Evolutionary conservation across 768 basidiomycete species (phyloP).

Genomic region (Lactarius hatsudake): DNA sequence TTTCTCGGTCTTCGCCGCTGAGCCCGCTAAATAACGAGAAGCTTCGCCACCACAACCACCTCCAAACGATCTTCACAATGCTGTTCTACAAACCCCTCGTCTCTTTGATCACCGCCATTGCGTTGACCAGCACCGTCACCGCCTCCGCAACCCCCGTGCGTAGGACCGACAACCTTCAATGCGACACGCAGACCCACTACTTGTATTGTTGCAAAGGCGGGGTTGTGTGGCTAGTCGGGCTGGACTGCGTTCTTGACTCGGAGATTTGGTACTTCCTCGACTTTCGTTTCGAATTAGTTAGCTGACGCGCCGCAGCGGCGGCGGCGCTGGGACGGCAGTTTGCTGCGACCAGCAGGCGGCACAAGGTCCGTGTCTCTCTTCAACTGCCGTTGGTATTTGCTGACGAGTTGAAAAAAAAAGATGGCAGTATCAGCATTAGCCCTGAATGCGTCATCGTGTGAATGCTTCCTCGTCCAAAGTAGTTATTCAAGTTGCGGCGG

Average conservation of each 20-base stretch:
- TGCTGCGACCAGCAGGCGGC: no score
- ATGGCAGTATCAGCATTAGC: no score
- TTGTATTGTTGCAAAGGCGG: no score
- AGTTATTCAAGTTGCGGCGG: no score
- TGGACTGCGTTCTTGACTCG: not conserved
- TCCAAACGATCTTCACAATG: not conserved
- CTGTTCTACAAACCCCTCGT: constrained; percentile 1
- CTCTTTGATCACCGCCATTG: not conserved
- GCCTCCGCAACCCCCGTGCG: not conserved
- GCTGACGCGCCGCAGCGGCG: not conserved
- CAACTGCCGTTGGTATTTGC: no score
- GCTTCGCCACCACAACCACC: not conserved
- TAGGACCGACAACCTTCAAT: not conserved
- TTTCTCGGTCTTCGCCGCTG: not conserved
- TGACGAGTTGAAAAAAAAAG: no score
- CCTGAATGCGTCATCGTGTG: no score
- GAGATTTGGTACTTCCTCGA: not conserved
- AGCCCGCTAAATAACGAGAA: not conserved
- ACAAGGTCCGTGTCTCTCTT: no score
- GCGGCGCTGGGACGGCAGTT: no score
- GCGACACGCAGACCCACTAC: no score
- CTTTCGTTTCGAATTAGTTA: not conserved
- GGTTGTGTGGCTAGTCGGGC: no score
- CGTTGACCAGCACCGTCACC: not conserved
- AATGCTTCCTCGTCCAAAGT: no score